Percentiles rank a stretch among this genome's conserved stretches.
phyloP scores from a whole-genome alignment of 805 yeast genomes.

The Nakazawaea peltata region DNA sequence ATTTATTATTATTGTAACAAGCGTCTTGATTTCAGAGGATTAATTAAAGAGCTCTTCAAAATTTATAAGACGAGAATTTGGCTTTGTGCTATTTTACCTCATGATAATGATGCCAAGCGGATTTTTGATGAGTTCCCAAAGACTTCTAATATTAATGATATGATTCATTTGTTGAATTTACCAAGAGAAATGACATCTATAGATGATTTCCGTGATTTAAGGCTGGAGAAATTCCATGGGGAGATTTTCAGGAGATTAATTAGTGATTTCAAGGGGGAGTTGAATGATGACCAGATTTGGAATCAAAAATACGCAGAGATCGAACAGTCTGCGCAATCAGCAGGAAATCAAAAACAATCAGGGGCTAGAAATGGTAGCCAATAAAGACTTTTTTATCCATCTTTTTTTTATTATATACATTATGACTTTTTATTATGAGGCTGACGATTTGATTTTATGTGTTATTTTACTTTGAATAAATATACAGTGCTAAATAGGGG shows the following conservation, averaged over 20 bases:
- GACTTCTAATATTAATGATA: constrained; percentile 12
- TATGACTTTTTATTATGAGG: no score
- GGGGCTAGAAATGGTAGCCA: no score
- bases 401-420: no score
- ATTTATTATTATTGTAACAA: constrained; percentile 60
- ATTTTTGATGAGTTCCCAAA: constrained; percentile 21
- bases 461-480: no score
- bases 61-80: constrained; percentile 75
- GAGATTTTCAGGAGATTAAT: constrained; percentile 39
- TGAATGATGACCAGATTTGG: constrained; percentile 19
- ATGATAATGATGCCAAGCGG: constrained; percentile 24
- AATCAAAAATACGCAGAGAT: constrained; percentile 16
- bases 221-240: constrained; percentile 45
- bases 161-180: constrained; percentile 33
- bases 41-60: constrained; percentile 66
- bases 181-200: constrained; percentile 17
- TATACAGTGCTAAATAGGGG: no score
- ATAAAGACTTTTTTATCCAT: no score
- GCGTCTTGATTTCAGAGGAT: constrained; percentile 65
- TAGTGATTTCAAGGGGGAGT: constrained; percentile 33
- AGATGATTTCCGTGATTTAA: constrained; percentile 32
- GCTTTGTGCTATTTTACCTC: constrained; percentile 63
- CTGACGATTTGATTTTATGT: no score
- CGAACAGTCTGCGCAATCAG: no score
- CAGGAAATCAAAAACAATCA: no score